Conservation (phyloP, 257 asterid genomes). For the Mitragyna speciosa region DNA sequence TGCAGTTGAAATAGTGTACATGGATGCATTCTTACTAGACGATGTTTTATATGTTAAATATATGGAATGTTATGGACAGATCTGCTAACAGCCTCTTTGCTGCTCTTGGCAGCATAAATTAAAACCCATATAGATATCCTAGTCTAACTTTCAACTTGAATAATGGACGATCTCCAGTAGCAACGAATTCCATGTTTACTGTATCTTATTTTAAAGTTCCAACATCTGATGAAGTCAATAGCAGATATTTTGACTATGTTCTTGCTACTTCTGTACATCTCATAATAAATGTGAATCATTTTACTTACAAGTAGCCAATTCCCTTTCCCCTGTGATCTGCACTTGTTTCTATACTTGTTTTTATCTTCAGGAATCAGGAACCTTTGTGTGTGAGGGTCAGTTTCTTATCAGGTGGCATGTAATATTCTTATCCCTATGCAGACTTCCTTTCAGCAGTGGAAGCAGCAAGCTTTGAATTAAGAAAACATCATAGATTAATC, state of each 20-base stretch:
- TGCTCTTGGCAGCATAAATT: not conserved
- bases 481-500: constrained; percentile 61
- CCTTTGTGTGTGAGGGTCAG: not conserved
- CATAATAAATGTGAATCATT: not conserved
- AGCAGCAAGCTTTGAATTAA: constrained; percentile 30
- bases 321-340: not conserved
- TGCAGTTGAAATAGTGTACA: not conserved
- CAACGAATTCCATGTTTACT: not conserved
- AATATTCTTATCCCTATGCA: not conserved
- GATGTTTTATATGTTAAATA: not conserved
- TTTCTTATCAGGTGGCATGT: not conserved
- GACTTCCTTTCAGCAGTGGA: constrained; percentile 17
- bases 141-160: too few relatives aligned
- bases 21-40: not conserved
- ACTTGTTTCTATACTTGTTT: too few relatives aligned
- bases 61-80: not conserved
- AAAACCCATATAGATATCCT: not conserved
- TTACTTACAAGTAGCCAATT: not conserved
- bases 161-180: too few relatives aligned
- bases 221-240: not conserved
- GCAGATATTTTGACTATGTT: not conserved
- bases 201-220: not conserved
- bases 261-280: not conserved
- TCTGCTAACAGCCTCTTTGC: not conserved
- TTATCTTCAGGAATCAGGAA: not conserved